A percentile compares a stretch with the other conserved stretches of the same genome.
Evolutionary conservation across 371 early-diverging fungal species (phyloP).

Genomic region (Actinomortierella ambigua): DNA sequence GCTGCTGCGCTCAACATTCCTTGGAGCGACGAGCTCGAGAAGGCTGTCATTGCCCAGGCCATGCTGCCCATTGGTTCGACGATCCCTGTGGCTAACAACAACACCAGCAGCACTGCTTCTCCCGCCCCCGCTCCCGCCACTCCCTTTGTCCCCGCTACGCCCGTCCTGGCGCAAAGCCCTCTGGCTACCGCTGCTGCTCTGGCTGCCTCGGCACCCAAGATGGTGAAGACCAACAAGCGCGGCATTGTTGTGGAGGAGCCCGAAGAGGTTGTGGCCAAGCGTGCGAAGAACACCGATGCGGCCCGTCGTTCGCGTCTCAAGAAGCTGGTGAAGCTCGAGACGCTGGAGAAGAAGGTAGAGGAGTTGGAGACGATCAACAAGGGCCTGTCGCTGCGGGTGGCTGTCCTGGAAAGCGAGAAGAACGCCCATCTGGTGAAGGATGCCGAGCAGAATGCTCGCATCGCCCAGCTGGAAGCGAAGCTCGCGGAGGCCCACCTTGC

Average conservation of each 20-base stretch:
- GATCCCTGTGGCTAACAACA: slow-evolving; percentile 4
- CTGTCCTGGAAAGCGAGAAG: slow-evolving; percentile 76
- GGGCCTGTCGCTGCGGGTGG: slow-evolving; percentile 62
- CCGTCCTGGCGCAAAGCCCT: no score
- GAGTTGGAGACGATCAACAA: slow-evolving; percentile 82
- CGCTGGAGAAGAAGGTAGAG: slow-evolving; percentile 76
- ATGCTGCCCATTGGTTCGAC: slow-evolving; percentile 5
- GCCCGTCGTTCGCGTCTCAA: slow-evolving; percentile 92
- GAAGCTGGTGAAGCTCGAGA: slow-evolving; percentile 82
- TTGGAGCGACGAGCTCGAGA: slow-evolving; percentile 38
- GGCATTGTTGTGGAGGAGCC: slow-evolving; percentile 31
- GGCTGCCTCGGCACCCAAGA: not conserved
- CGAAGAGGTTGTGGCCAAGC: slow-evolving; percentile 73
- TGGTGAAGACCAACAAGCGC: slow-evolving; percentile 15
- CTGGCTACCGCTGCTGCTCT: not conserved
- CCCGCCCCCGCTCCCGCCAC: not conserved
- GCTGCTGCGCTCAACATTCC: slow-evolving; percentile 40
- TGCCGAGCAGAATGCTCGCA: slow-evolving; percentile 67
- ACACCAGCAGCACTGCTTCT: not conserved
- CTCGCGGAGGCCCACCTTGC: slow-evolving; percentile 70
- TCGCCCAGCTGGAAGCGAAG: slow-evolving; percentile 70
- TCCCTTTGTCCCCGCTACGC: no score
- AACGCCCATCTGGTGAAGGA: slow-evolving; percentile 65
- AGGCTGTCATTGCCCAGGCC: slow-evolving; percentile 35
- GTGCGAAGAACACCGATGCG: slow-evolving; percentile 93